Percentiles rank a stretch among this genome's conserved stretches.
These are phyloP conservation scores for Venturia carpophila DNA, from an alignment of 2,329 filamentous ascomycete genomes.

Conservation along the genomic window DNA sequence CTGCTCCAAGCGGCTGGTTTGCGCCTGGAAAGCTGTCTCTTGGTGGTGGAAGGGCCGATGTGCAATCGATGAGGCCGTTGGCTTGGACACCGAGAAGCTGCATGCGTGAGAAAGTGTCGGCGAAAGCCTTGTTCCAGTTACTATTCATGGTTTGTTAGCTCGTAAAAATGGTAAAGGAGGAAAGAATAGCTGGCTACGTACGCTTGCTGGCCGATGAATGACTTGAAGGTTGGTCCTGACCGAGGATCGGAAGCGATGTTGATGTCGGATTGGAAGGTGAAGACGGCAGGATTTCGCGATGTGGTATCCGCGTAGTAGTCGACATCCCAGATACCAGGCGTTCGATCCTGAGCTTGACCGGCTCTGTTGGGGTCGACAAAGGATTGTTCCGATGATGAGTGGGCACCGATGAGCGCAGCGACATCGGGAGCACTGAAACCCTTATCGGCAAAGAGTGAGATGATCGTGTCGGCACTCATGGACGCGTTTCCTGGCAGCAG, in stretches of 20 bases:
- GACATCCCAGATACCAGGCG: conserved; percentile 23
- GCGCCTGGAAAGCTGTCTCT: conserved; percentile 12
- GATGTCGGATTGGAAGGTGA: conserved; percentile 15
- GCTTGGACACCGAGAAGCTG: conserved; percentile 10
- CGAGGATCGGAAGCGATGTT: conserved; percentile 12
- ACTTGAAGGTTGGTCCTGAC: conserved; percentile 13
- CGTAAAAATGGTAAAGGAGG: too few species aligned
- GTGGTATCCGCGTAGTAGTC: conserved; percentile 25
- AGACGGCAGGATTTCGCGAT: background rate
- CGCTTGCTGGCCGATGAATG: conserved; percentile 13
- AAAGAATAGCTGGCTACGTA: background rate
- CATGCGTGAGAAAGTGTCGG: conserved; percentile 9
- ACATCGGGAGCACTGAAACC: conserved; percentile 44
- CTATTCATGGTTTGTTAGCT: background rate
- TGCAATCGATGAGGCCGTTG: conserved; percentile 23
- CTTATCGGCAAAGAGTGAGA: conserved; percentile 44
- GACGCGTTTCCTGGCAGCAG: conserved; percentile 32
- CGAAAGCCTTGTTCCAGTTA: conserved; percentile 13
- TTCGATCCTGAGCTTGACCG: conserved; percentile 17
- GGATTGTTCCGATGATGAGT: conserved; percentile 41
- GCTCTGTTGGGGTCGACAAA: conserved; percentile 34
- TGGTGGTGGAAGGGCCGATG: conserved; percentile 21
- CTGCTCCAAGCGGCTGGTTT: background rate
- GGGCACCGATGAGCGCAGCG: conserved; percentile 48
- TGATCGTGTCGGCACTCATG: conserved; percentile 33